These are phyloP conservation scores for Pseudomonodictys pantanalensis DNA, from an alignment of 495 filamentous ascomycete species.

Conservation along the genomic window DNA sequence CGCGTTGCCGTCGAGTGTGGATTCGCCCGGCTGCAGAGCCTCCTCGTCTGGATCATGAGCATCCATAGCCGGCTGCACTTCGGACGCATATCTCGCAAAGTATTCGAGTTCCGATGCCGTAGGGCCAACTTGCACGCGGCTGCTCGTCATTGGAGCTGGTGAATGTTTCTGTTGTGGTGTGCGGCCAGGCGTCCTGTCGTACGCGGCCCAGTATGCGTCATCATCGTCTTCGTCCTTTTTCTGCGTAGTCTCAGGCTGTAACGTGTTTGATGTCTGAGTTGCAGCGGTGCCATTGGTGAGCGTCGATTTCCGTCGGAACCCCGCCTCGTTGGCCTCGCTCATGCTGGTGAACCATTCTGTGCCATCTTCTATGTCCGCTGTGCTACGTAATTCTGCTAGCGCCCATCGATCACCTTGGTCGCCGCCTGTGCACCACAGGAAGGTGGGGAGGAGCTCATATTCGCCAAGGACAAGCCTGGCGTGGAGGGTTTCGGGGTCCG, in stretches of 20 bases:
- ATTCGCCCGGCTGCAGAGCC: constrained; percentile 48
- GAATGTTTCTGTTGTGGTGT: constrained; percentile 68
- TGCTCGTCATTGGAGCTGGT: constrained; percentile 50
- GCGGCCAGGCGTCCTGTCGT: constrained; percentile 77
- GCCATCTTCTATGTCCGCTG: constrained; percentile 47
- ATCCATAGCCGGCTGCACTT: constrained; percentile 90
- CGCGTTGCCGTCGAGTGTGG: constrained; percentile 54
- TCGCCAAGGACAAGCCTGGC: constrained; percentile 55
- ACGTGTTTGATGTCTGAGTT: constrained; percentile 10
- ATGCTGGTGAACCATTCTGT: constrained; percentile 53
- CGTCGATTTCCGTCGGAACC: constrained; percentile 32
- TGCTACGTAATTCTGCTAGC: constrained; percentile 71
- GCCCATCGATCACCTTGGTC: constrained; percentile 78
- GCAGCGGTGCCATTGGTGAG: constrained; percentile 23
- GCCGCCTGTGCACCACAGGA: constrained; percentile 60
- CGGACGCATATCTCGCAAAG: constrained; percentile 73
- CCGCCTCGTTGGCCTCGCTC: constrained; percentile 51
- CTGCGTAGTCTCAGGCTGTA: constrained; percentile 4
- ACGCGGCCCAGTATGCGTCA: constrained; percentile 91
- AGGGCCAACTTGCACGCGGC: constrained; percentile 33
- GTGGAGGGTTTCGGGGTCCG: constrained; percentile 86
- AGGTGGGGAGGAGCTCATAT: constrained; percentile 49
- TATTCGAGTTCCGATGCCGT: constrained; percentile 68
- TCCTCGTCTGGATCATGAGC: constrained; percentile 67
- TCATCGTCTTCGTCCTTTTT: constrained; percentile 57